Base-by-base conservation (phyloP, 345 rosid genomes). In the Lumnitzera littorea region DNA sequence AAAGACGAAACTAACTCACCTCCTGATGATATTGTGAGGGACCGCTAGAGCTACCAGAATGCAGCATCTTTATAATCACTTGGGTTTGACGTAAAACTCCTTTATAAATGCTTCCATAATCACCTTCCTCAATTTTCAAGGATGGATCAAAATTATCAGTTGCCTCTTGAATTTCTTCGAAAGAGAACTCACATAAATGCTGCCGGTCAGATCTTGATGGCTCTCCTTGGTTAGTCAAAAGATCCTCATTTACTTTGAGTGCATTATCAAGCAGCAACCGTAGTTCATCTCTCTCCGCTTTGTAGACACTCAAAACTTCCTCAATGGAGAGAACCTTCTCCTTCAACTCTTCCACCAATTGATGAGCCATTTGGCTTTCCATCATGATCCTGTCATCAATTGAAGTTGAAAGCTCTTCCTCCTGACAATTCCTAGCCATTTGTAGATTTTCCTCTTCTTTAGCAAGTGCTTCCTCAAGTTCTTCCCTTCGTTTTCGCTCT, bases 361-460 rank as follows among this genome's bases (percentile, higher is more conserved):
- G 2, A 36, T 60, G 62, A 12, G 52, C 62, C 64, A 51, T 31
- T 47, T 48, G 63, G 50, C 54, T 14, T 17, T 49, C 63, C 50
- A 61, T 23, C 41, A 51, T 36, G 15, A 13, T 9, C 65, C 57
- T 72, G 46, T 63, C 67, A 57, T 52, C 62, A 8, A 4, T n/a
- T 17, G 78, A 71, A 57, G 31, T 27, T 1, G 68, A 51, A 51
- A 66, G 78, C 46, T 74, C 87, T 64, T 80, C 76, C 61, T 82
- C 80, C 51, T 67, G 68, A 67, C 62, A 68, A 48, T 52, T 51
- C 68, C 65, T 70, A 15, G 55, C 48, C 20, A 36, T 57, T 61
- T 67, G 66, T 13, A 13, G 29, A 9, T 24, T 46, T 56, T 58
- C 71, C 51, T 56, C 59, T 27, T 51, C 58, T 56, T 50, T 59